These are phyloP conservation scores for Teratosphaeria destructans DNA, from an alignment of 2,329 filamentous ascomycete species.

Conservation along the genomic window DNA sequence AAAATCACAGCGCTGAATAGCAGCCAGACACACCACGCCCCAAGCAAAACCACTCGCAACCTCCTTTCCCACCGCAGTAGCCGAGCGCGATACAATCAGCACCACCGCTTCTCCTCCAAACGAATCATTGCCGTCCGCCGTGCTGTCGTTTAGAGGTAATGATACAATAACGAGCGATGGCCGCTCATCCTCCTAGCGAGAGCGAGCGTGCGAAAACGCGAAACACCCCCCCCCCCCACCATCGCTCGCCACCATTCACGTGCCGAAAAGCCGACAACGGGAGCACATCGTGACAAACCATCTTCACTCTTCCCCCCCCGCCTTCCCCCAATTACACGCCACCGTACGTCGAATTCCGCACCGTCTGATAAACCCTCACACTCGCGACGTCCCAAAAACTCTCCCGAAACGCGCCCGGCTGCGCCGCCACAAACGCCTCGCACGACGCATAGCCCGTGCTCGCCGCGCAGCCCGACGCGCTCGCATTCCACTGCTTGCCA, in stretches of 20 bases:
- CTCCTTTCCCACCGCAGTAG: background rate
- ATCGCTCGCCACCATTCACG: background rate
- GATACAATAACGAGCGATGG: background rate
- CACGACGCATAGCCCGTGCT: conserved; percentile 51
- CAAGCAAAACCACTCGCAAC: background rate
- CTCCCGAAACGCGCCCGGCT: conserved; percentile 59
- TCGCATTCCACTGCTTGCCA: conserved; percentile 52
- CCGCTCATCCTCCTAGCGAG: background rate
- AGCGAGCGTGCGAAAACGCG: background rate
- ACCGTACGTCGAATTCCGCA: conserved; percentile 5
- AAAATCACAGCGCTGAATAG: background rate
- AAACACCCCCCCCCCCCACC: too few species aligned
- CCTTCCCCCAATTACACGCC: conserved; percentile 28
- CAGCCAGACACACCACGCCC: background rate
- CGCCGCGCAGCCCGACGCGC: conserved; percentile 45
- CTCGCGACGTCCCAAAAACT: conserved; percentile 71
- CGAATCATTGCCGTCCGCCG: background rate
- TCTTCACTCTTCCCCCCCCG: background rate
- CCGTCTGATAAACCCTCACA: conserved; percentile 48
- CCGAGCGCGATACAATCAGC: background rate
- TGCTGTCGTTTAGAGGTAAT: background rate
- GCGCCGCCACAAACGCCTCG: conserved; percentile 58
- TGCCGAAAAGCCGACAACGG: background rate
- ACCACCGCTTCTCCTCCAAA: background rate
- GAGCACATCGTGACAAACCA: background rate